Evolutionary conservation across 1,284 basidiomycete genomes (phyloP).

Genomic region (Austroboletus novae-zelandiae): DNA sequence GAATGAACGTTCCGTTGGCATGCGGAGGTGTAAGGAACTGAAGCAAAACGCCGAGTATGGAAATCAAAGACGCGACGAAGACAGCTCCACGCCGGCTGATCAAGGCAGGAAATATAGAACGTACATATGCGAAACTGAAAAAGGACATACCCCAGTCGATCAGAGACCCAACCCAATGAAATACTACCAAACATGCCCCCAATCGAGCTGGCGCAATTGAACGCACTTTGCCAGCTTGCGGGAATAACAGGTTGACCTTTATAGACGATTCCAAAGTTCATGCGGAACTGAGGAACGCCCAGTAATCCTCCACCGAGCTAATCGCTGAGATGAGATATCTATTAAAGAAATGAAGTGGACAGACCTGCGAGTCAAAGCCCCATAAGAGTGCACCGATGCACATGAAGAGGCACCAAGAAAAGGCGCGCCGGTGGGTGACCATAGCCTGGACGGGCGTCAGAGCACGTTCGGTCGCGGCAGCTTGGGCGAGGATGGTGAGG

Average conservation of each 20-base stretch:
- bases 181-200: constrained; percentile 28
- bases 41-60: constrained; percentile 24
- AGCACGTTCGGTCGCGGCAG: constrained; percentile 23
- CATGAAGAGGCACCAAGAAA: constrained; percentile 27
- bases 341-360: background rate
- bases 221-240: constrained; percentile 31
- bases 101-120: background rate
- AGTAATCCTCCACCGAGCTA: constrained; percentile 24
- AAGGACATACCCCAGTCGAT: constrained; percentile 18
- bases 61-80: constrained; percentile 21
- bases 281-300: constrained; percentile 27
- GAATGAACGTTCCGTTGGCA: constrained; percentile 23
- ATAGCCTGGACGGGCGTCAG: constrained; percentile 20
- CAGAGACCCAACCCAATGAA: constrained; percentile 26
- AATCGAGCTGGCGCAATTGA: constrained; percentile 25
- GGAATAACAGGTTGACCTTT: constrained; percentile 13
- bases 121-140: too few species aligned
- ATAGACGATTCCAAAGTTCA: constrained; percentile 23
- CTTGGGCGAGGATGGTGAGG: constrained; percentile 17
- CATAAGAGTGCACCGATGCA: constrained; percentile 26
- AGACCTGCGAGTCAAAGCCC: constrained; percentile 28
- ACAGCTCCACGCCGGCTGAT: constrained; percentile 22
- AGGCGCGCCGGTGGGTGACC: constrained; percentile 24
- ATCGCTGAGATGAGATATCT: background rate
- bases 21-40: constrained; percentile 27